Evolutionary conservation across 768 basidiomycete species (phyloP).

Genomic region (Floccularia luteovirens): DNA sequence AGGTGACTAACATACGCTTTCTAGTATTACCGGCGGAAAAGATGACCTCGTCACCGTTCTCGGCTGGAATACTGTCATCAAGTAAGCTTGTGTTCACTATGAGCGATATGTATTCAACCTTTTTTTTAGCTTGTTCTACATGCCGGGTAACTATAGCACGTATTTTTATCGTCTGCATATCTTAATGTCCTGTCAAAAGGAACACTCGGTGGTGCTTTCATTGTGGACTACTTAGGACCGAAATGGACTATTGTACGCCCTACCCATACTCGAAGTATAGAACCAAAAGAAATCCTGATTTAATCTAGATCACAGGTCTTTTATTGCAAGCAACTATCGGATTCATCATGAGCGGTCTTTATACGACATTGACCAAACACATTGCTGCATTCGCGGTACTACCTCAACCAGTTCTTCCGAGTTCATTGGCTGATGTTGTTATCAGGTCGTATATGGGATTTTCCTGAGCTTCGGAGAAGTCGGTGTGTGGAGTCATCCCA

Average conservation of each 20-base stretch:
- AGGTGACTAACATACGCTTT: too few species aligned
- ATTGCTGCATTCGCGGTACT: constrained; percentile 66
- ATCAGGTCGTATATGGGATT: constrained; percentile 78
- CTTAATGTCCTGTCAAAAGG: constrained; percentile 10
- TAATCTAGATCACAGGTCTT: constrained; percentile 54
- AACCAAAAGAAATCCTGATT: background rate
- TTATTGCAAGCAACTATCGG: constrained; percentile 65
- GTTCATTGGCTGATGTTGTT: background rate
- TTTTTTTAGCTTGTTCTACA: constrained; percentile 25
- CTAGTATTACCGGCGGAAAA: constrained; percentile 50
- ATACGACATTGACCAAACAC: constrained; percentile 50
- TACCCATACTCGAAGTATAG: background rate
- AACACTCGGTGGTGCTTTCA: constrained; percentile 66
- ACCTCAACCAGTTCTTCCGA: constrained; percentile 12
- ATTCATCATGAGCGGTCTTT: constrained; percentile 90
- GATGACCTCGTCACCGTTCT: constrained; percentile 53
- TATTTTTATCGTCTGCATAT: background rate
- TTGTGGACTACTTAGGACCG: constrained; percentile 70
- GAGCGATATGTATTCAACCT: background rate
- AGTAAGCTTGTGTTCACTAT: constrained; percentile 32
- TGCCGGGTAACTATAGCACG: constrained; percentile 15
- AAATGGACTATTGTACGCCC: constrained; percentile 61
- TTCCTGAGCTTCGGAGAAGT: constrained; percentile 88
- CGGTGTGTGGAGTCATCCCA: constrained; percentile 31
- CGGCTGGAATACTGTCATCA: constrained; percentile 83